Evolutionary conservation across 345 rosid species (phyloP).

Genomic region (Trapa incisa): DNA sequence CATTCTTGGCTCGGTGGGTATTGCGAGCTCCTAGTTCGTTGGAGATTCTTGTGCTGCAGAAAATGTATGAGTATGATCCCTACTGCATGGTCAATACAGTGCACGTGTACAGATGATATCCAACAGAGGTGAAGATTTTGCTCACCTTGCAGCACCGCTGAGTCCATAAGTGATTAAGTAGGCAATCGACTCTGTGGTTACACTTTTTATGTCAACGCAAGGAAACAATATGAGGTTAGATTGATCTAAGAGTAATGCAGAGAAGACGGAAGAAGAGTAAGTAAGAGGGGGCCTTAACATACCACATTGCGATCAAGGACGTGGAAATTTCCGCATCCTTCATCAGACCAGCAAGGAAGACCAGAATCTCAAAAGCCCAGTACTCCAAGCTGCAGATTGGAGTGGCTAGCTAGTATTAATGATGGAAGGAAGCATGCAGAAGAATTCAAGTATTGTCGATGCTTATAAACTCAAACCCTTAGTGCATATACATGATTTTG

Average conservation of each 20-base stretch:
- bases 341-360: conserved; percentile 63
- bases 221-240: not conserved
- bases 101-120: not conserved
- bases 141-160: conserved; percentile 75
- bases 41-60: conserved; percentile 65
- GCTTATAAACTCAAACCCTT: no score
- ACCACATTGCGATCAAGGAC: conserved; percentile 74
- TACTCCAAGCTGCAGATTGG: conserved; percentile 38
- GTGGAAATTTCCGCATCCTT: conserved; percentile 41
- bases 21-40: conserved; percentile 68
- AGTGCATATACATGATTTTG: no score
- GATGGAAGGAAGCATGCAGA: no score
- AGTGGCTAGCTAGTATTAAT: not conserved
- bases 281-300: not conserved
- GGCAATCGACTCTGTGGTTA: conserved; percentile 46
- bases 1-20: conserved; percentile 32
- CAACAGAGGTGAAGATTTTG: not conserved
- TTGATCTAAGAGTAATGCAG: no score
- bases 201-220: conserved; percentile 16
- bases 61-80: not conserved
- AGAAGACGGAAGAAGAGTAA: no score
- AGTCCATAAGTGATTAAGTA: conserved; percentile 65
- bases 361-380: conserved; percentile 78
- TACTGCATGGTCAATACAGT: no score
- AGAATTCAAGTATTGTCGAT: no score